Base-by-base conservation (phyloP, 2,329 filamentous ascomycete species). In the Diplodia seriata region DNA sequence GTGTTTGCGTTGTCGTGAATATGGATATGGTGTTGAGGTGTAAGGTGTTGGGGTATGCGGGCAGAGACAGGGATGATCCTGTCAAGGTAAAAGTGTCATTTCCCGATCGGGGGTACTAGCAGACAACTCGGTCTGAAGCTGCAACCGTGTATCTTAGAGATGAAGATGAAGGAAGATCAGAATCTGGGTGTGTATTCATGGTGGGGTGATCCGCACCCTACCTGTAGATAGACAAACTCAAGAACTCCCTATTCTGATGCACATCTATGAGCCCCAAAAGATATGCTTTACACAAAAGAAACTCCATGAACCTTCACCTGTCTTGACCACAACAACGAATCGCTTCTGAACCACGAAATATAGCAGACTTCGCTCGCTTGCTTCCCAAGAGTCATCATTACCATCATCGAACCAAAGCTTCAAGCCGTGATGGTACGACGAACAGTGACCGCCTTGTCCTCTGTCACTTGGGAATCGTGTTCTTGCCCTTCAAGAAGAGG, bases 311-410 rank as follows among this genome's bases (percentile, higher is more conserved):
- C 6, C 40, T 8, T 3, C n/a, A 0, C 6, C 15, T 8, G 15
- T 3, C 40, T 8, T 43, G 14, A n/a, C 40, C 15, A 7, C 40
- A 18, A 3, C 0, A 3, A 43, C 18, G 6, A 1, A n/a, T 8
- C 1, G 15, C 15, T 0, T 18, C 2, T 18, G 2, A 18, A 1
- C 18, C 18, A 43, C 4, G 14, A 43, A n/a, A 1, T 1, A 8
- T 6, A 18, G 15, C 3, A 8, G 18, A 15, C 7, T 8, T 6
- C 0, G 15, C 40, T 43, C 15, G 15, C 40, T 9, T 18, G 15
- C 8, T 33, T 2, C 7, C 8, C 31, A 7, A 1, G 7, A 1
- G 6, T 9, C 31, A 33, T 33, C 31, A 8, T 33, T 9, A 8
- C 1, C 18, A 43, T 43, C 6, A 43, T 18, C 6, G 3, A 8